Conservation (phyloP, 2,329 filamentous ascomycete species). For the Bipolaris zeicola region DNA sequence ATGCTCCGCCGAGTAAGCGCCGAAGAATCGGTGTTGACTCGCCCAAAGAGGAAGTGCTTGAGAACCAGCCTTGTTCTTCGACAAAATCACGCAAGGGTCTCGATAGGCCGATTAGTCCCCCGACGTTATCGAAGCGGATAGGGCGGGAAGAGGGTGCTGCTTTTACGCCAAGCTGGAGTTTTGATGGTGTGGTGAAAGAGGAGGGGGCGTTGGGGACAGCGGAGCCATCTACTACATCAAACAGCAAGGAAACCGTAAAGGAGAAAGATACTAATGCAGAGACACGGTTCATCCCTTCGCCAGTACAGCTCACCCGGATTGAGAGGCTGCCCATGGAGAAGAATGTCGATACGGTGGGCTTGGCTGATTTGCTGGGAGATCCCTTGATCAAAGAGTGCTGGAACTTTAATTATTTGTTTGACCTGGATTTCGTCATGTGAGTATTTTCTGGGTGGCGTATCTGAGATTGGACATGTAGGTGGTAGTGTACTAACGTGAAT, state of each 20-base stretch:
- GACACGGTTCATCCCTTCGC: slow-evolving; percentile 58
- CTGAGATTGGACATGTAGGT: not conserved
- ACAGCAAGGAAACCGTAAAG: not conserved
- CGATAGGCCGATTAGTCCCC: slow-evolving; percentile 39
- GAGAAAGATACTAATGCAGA: not conserved
- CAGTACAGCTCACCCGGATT: slow-evolving; percentile 74
- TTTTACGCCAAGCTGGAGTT: slow-evolving; percentile 19
- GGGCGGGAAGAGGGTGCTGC: not conserved
- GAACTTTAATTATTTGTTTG: slow-evolving; percentile 72
- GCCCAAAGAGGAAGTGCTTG: slow-evolving; percentile 5
- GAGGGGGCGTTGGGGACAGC: slow-evolving; percentile 1
- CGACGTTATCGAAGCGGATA: slow-evolving; percentile 24
- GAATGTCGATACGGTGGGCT: slow-evolving; percentile 69
- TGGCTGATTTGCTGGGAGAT: slow-evolving; percentile 73
- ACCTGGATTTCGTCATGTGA: slow-evolving; percentile 66
- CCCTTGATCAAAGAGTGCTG: slow-evolving; percentile 74
- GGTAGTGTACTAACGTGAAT: slow-evolving; percentile 7
- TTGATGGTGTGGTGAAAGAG: slow-evolving; percentile 24
- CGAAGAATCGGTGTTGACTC: slow-evolving; percentile 27
- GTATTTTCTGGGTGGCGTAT: slow-evolving; percentile 4
- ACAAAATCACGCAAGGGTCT: slow-evolving; percentile 16
- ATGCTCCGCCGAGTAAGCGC: slow-evolving; percentile 32
- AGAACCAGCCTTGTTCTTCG: not conserved
- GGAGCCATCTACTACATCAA: not conserved
- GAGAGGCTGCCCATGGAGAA: slow-evolving; percentile 62